Percentiles rank a stretch among this genome's conserved stretches.
Evolutionary conservation across 352 stramenopile genomes (phyloP).

Genomic region (Blastocystis sp.): DNA sequence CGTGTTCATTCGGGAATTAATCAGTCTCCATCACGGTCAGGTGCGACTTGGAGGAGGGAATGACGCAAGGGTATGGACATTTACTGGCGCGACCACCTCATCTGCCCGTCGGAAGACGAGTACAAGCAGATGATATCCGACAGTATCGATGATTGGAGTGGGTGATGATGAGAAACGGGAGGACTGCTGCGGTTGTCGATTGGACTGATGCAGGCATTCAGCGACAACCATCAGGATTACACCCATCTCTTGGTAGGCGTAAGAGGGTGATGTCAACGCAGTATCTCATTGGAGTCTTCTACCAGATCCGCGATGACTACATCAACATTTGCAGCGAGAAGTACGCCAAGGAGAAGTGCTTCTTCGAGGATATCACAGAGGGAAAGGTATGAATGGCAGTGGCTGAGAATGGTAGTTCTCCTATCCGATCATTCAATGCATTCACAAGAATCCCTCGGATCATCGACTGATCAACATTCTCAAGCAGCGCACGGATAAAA

Average conservation of each 20-base stretch:
- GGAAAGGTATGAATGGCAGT: slow-evolving; percentile 82
- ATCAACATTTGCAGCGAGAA: slow-evolving; percentile 85
- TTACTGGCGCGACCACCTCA: slow-evolving; percentile 77
- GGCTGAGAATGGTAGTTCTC: slow-evolving; percentile 56
- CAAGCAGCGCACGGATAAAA: slow-evolving; percentile 84
- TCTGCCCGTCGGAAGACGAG: slow-evolving; percentile 78
- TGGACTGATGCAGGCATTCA: slow-evolving; percentile 81
- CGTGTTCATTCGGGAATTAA: slow-evolving; percentile 83
- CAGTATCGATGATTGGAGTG: slow-evolving; percentile 60
- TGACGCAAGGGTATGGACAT: slow-evolving; percentile 85
- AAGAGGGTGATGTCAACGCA: slow-evolving; percentile 66
- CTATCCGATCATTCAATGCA: slow-evolving; percentile 72
- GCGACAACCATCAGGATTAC: slow-evolving; percentile 62
- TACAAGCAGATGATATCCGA: slow-evolving; percentile 85
- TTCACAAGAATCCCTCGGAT: slow-evolving; percentile 69
- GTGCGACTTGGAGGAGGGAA: slow-evolving; percentile 60
- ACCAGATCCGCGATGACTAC: slow-evolving; percentile 92
- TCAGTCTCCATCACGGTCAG: slow-evolving; percentile 68
- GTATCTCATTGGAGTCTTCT: slow-evolving; percentile 85
- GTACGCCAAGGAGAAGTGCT: slow-evolving; percentile 92
- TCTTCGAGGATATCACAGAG: slow-evolving; percentile 89
- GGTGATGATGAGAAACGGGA: slow-evolving; percentile 70
- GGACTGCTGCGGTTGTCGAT: slow-evolving; percentile 87
- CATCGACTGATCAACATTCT: slow-evolving; percentile 82
- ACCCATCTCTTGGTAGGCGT: slow-evolving; percentile 63